These are phyloP conservation scores for Heritiera littoralis DNA, from an alignment of 345 rosid genomes.

Conservation along the genomic window DNA sequence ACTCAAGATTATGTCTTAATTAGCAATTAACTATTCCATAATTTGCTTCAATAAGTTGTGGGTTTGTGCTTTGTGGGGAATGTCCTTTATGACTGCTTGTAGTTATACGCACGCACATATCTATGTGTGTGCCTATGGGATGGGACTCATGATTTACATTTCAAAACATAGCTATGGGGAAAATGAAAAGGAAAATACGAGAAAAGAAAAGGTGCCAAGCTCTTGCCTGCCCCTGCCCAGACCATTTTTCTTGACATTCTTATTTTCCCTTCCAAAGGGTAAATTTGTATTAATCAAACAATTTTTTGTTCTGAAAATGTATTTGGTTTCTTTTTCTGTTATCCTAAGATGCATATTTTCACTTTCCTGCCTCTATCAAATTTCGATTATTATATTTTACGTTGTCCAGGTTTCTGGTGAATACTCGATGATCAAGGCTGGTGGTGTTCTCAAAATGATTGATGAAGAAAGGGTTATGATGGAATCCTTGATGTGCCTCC, in stretches of 20 bases:
- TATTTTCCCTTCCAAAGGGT: background rate
- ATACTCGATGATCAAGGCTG: constrained; percentile 94
- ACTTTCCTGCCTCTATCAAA: background rate
- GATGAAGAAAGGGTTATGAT: constrained; percentile 93
- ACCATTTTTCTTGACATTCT: background rate
- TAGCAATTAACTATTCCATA: background rate
- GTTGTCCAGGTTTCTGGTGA: constrained; percentile 72
- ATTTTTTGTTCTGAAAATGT: background rate
- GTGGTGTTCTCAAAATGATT: constrained; percentile 80
- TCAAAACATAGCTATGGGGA: background rate
- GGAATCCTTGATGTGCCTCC: constrained; percentile 83
- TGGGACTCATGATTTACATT: background rate
- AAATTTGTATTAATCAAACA: background rate
- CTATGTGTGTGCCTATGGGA: background rate
- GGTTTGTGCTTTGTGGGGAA: background rate
- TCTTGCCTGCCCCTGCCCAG: background rate
- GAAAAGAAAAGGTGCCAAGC: background rate
- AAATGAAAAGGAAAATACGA: no score
- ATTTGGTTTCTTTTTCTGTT: background rate
- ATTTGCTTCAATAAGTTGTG: background rate
- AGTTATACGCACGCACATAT: background rate
- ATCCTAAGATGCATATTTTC: background rate
- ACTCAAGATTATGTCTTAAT: background rate
- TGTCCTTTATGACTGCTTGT: background rate
- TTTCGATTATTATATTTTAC: background rate